Evolutionary conservation across 495 filamentous ascomycete genomes (phyloP), one percentile per base, ranked within the genome.

Genomic region (Talaromyces trachyspermus): DNA sequence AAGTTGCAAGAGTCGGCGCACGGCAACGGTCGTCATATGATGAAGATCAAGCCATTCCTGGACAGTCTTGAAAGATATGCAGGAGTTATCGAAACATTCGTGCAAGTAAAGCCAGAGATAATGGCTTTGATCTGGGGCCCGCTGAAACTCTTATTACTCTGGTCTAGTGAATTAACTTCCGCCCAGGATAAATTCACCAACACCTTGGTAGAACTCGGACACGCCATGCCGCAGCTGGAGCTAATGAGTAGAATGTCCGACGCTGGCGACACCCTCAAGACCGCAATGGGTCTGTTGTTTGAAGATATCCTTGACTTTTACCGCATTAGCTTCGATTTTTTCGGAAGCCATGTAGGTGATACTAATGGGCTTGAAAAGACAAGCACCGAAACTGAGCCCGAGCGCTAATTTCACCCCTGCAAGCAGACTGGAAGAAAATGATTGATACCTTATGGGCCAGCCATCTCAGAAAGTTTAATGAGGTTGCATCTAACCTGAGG

Each of bases 251-350:
- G 48, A 6, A 5, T 57, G 6, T 54, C 54, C 37, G 25, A 37
- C 2, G 12, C 32, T 5, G 60, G 58, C 38, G 40, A 49, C 4
- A 30, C 33, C 0, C 46, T 64, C 25, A 53, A 53, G 29, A 25
- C 55, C 46, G 50, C 57, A 22, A 42, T 66, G 8, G 48, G 30
- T 36, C 51, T 66, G n/a, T 62, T 64, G 33, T 66, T 54, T 40
- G 46, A 54, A 26, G 61, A 66, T 48, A 57, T 66, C 15, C 52
- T 66, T n/a, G 58, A 64, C 23, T 54, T 66, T 27, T 54, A 66
- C 45, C 2, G 27, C 1, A 53, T 52, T 18, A 43, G 47, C 1
- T 43, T 66, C 18, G 55, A 60, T 19, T 66, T 66, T 50, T 62
- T 66, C 49, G 30, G 7, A 25, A 24, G 27, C 27, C 33, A 5